These are phyloP conservation scores for Xeromyces bisporus DNA, from an alignment of 495 filamentous ascomycete species.

Conservation along the genomic window DNA sequence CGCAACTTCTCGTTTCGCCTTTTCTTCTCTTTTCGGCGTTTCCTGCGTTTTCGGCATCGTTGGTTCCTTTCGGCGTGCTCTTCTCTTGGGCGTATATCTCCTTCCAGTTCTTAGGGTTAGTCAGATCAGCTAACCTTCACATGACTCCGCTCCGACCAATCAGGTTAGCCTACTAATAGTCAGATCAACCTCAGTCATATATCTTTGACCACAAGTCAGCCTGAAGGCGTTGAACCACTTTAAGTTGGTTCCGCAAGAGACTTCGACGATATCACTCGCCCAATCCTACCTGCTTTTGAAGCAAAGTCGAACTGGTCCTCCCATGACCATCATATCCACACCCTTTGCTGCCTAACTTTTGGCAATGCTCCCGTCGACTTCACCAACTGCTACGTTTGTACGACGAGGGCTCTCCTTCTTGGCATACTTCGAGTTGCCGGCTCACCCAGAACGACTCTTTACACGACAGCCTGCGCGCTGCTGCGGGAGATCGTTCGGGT, in stretches of 20 bases:
- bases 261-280: conserved; percentile 63
- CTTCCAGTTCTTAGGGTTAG: no score
- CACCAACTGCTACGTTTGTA: conserved; percentile 44
- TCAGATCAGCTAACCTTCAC: no score
- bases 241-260: conserved; percentile 69
- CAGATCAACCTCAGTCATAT: no score
- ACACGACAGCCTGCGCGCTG: conserved; percentile 64
- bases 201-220: conserved; percentile 8
- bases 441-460: conserved; percentile 78
- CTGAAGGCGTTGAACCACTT: conserved; percentile 57
- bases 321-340: conserved; percentile 61
- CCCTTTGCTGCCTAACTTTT: conserved; percentile 56
- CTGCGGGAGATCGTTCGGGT: conserved; percentile 70
- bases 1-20: no score
- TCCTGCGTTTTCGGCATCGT: no score
- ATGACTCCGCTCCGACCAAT: no score
- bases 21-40: no score
- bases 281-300: conserved; percentile 70
- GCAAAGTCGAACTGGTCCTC: conserved; percentile 82
- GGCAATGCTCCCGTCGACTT: conserved; percentile 77
- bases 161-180: no score
- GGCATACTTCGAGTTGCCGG: conserved; percentile 76
- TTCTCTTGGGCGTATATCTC: no score
- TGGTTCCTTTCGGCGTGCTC: no score
- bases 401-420: conserved; percentile 60